These are phyloP conservation scores for Ehretia macrophylla DNA, from an alignment of 257 asterid genomes.

Conservation along the genomic window DNA sequence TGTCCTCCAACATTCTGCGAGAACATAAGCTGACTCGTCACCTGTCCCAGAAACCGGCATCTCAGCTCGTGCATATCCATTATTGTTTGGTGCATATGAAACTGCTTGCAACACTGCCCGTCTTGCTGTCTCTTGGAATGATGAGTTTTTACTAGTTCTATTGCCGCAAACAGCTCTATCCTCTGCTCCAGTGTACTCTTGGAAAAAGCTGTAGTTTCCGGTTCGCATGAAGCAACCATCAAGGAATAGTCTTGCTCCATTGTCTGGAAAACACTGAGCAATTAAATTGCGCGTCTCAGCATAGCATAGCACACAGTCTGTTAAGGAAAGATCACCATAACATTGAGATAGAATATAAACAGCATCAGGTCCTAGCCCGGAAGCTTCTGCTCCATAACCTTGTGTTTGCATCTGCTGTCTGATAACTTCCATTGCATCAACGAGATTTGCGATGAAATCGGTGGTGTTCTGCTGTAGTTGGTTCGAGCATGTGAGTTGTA, in stretches of 20 bases:
- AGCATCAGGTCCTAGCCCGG: conserved; percentile 3
- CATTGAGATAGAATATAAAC: conserved; percentile 19
- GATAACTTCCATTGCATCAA: conserved; percentile 8
- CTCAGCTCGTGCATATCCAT: conserved; percentile 9
- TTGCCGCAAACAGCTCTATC: conserved; percentile 19
- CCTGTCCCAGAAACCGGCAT: conserved; percentile 11
- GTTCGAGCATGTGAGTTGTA: conserved; percentile 1
- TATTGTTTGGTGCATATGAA: conserved; percentile 4
- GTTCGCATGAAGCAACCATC: conserved; percentile 24
- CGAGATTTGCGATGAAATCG: conserved; percentile 4
- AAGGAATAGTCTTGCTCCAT: conserved; percentile 17
- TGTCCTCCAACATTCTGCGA: conserved; percentile 23
- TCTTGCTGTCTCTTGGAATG: conserved; percentile 8
- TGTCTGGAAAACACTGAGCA: conserved; percentile 16
- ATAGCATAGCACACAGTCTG: conserved; percentile 17
- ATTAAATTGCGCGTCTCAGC: conserved; percentile 8
- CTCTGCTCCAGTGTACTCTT: conserved; percentile 16
- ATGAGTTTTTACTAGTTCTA: conserved; percentile 11
- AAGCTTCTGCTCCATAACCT: conserved; percentile 2
- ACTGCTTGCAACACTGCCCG: conserved; percentile 11
- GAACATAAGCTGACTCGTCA: conserved; percentile 16
- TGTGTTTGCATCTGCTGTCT: conserved; percentile 4
- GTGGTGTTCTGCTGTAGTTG: conserved; percentile 3
- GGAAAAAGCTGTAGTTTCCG: conserved; percentile 10
- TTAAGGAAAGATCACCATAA: conserved; percentile 25